Percentiles rank a stretch among this genome's conserved stretches.
These are phyloP conservation scores for Boletus albobrunnescens DNA, from an alignment of 1,284 basidiomycete species.

Conservation along the genomic window DNA sequence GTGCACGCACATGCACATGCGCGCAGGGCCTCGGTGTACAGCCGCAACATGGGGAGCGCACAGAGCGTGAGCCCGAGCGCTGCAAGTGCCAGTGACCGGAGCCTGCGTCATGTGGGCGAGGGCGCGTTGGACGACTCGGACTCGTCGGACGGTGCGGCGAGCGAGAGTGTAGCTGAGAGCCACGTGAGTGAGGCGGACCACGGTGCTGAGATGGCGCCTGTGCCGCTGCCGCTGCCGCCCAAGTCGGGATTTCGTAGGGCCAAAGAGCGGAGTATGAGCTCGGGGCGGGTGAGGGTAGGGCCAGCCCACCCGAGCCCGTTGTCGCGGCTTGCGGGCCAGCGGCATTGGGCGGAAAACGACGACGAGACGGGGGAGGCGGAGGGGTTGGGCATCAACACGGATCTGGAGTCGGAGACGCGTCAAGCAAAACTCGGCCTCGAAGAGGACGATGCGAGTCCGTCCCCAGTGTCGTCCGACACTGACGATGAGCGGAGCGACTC, in stretches of 20 bases:
- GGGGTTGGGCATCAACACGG: slow-evolving; percentile 4
- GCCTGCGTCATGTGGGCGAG: slow-evolving; percentile 63
- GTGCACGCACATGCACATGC: slow-evolving; percentile 30
- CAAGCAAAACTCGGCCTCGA: slow-evolving; percentile 31
- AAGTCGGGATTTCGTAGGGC: slow-evolving; percentile 26
- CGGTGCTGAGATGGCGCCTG: not conserved
- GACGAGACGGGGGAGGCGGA: slow-evolving; percentile 6
- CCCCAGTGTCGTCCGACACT: slow-evolving; percentile 46
- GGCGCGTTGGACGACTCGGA: slow-evolving; percentile 75
- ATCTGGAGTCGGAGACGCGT: not conserved
- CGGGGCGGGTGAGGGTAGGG: slow-evolving; percentile 28
- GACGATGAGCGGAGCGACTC: slow-evolving; percentile 42
- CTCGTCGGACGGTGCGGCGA: slow-evolving; percentile 44
- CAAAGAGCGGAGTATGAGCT: slow-evolving; percentile 30
- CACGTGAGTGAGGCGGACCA: slow-evolving; percentile 24
- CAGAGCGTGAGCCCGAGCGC: slow-evolving; percentile 28
- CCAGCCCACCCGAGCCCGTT: slow-evolving; percentile 57
- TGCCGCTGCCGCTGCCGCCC: not conserved
- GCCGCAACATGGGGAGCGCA: slow-evolving; percentile 16
- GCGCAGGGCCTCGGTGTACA: slow-evolving; percentile 38
- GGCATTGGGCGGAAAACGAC: slow-evolving; percentile 47
- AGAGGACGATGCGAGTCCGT: slow-evolving; percentile 43
- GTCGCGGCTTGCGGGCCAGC: slow-evolving; percentile 51
- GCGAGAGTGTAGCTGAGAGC: slow-evolving; percentile 32
- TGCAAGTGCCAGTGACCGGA: slow-evolving; percentile 38